These are phyloP conservation scores for Xylaria polymorpha DNA, from an alignment of 2,329 filamentous ascomycete species.

Conservation along the genomic window DNA sequence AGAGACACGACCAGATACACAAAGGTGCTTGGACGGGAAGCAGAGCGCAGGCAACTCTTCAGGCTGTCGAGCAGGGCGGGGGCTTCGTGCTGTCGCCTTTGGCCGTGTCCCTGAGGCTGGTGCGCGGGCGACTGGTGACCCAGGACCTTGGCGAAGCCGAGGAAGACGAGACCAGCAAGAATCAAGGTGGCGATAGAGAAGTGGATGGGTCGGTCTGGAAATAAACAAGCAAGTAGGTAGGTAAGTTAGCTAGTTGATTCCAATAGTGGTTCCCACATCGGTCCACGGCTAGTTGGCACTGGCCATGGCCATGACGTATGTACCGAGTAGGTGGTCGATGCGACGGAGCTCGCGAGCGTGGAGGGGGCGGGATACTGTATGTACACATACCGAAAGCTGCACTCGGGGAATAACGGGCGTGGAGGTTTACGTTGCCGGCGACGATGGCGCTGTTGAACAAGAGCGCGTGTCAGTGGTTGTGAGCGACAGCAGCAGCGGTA, in stretches of 20 bases:
- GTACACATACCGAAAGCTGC: constrained; percentile 52
- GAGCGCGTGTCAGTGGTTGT: background rate
- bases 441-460: constrained; percentile 40
- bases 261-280: no score
- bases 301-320: no score
- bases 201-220: constrained; percentile 52
- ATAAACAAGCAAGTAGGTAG: background rate
- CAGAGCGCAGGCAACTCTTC: constrained; percentile 33
- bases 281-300: background rate
- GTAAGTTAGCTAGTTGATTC: background rate
- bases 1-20: constrained; percentile 42
- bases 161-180: constrained; percentile 42
- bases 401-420: constrained; percentile 51
- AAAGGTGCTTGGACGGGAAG: constrained; percentile 37
- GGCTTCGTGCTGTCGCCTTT: constrained; percentile 18
- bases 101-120: no score
- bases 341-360: background rate
- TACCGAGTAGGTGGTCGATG: background rate
- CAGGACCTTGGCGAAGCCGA: constrained; percentile 37
- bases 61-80: constrained; percentile 20
- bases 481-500: background rate
- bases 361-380: no score
- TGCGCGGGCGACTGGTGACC: constrained; percentile 25
- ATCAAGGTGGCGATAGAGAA: constrained; percentile 50
- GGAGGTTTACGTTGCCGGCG: constrained; percentile 45